Conservation (phyloP, 495 filamentous ascomycete species). For the Talaromyces ruber region DNA sequence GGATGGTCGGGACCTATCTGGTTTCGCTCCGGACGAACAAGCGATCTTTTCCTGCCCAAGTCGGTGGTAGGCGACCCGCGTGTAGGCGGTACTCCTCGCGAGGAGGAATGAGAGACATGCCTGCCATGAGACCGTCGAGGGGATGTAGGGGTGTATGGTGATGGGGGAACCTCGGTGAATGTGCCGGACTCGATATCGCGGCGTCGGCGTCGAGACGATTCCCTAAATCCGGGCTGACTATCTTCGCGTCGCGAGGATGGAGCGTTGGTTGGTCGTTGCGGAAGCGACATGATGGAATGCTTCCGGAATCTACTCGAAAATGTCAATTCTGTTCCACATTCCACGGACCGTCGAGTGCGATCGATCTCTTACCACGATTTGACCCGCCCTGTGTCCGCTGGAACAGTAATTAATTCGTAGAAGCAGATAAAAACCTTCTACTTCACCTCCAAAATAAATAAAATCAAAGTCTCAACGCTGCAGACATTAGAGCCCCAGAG, state of each 20-base stretch:
- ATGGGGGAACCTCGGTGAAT: constrained; percentile 36
- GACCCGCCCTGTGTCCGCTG: not conserved
- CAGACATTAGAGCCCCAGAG: not conserved
- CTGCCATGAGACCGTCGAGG: constrained; percentile 16
- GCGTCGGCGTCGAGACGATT: constrained; percentile 59
- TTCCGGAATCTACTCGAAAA: not conserved
- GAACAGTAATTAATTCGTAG: not conserved
- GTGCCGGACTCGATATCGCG: constrained; percentile 57
- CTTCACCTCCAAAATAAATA: not conserved
- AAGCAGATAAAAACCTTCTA: not conserved
- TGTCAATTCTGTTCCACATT: not conserved
- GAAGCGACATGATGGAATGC: constrained; percentile 50
- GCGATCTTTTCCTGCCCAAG: constrained; percentile 64
- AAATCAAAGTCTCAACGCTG: not conserved
- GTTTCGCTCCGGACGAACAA: constrained; percentile 82
- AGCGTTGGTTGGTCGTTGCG: constrained; percentile 51
- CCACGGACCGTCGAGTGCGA: constrained; percentile 1
- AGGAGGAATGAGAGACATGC: constrained; percentile 23
- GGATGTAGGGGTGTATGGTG: constrained; percentile 21
- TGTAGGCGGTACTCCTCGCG: constrained; percentile 13
- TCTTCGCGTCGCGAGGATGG: constrained; percentile 51
- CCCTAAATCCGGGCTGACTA: constrained; percentile 48
- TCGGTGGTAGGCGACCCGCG: not conserved
- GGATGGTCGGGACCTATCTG: constrained; percentile 76
- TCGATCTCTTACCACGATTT: not conserved